Evolutionary conservation across 345 rosid genomes (phyloP), one percentile per base, ranked within the genome.

Genomic region (Bruguiera parviflora): DNA sequence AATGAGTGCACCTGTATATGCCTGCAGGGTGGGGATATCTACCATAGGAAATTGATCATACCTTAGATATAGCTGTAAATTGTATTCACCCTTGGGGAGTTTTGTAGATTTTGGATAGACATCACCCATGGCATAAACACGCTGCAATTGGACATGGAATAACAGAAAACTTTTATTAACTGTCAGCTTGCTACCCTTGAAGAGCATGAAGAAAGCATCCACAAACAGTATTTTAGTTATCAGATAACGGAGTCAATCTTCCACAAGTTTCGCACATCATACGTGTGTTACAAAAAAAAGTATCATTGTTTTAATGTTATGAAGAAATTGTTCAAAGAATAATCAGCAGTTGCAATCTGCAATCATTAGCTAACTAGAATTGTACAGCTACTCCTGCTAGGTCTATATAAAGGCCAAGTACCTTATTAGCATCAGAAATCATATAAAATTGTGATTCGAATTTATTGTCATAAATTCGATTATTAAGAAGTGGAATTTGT

Each of bases 81-180:
- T 85, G 78, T 90, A 92, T 70, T 92, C 99, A n/a, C 98, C 99
- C 86, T 90, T 90, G 0, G 96, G 93, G 75, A 95, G 97, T 77
- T 87, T 90, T 72, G 89, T 78, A 74, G 86, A 82, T 21, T 65
- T 67, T 11, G 99, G 99, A 84, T 92, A 95, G 70, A 77, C 90
- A 75, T 95, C 99, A 65, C 98, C 99, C 88, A 65, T 80, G 28
- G 94, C 88, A 80, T 85, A 81, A 20, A 95, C 91, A 65, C 97
- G 96, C 98, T 95, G 68, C 53, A 73, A 53, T 69, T 55, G 43
- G 53, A 28, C 31, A 71, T 37, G 66, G 52, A 43, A 71, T 20
- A 47, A 76, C n/a, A 29, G 21, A 39, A 39, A 66, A 31, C 9
- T 63, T 37, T 47, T 28, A 39, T 29, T 27, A 66, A n/a, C 28